Evolutionary conservation across 1,139 yeast species (phyloP), one percentile per base, ranked within the genome.

Genomic region (Kodamaea arcana): DNA sequence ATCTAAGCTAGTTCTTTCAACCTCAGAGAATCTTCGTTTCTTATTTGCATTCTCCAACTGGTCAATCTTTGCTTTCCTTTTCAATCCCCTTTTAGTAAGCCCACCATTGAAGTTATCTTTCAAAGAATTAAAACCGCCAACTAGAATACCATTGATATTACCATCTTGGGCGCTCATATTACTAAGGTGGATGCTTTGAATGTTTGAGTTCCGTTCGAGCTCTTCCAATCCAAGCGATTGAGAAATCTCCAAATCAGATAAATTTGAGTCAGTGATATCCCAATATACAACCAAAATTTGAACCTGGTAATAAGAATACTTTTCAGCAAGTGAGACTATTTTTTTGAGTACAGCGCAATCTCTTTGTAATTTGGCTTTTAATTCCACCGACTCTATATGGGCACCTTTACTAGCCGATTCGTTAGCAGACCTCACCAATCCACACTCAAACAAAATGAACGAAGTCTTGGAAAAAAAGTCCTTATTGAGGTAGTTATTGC

Each of bases 391-490:
- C n/a, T n/a, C n/a, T n/a, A n/a, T n/a, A n/a, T n/a, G n/a, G 2
- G 51, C 47, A 4, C 46, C 36, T 3, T 67, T 45, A 2, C 51
- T 39, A 7, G 29, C 29, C 34, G 42, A 48, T 17, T 42, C 43
- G 11, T 37, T 24, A 15, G 45, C 51, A 4, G 48, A 39, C 9
- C 48, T 48, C 1, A 57, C 45, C 11, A 65, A 46, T 2, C 80
- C 80, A 45, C 76, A 63, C 44, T 74, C 78, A 43, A 74, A 60
- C 9, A 75, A 38, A 3, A 75, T 37, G 34, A 72, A 64, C 1
- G 69, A 53, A 1, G 69, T 54, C 24, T 58, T 52, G 12, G 57
- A 48, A 45, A 75, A 73, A 35, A 62, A 63, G 3, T 54, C 54
- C 29, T 59, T 58, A 17, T 61, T 61, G 26, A 64, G 45, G 34